Evolutionary conservation across 805 yeast species (phyloP).

Genomic region (Cyberlindnera nakhonratchasimensis): DNA sequence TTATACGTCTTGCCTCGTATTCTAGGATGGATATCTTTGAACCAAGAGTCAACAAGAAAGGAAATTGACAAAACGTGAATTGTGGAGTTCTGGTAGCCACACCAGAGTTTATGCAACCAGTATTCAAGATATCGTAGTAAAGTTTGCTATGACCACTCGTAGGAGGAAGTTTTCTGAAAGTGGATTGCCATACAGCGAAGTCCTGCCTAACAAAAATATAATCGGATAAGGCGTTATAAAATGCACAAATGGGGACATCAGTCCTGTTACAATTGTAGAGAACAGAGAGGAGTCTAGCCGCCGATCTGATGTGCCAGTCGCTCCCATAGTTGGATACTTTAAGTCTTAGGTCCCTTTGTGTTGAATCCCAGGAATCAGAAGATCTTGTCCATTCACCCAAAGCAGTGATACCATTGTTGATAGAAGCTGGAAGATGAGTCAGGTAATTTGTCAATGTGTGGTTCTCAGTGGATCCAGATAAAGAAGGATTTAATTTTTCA

Average conservation of each 20-base stretch:
- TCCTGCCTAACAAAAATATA: conserved; percentile 73
- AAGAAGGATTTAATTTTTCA: conserved; percentile 8
- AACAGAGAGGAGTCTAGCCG: conserved; percentile 54
- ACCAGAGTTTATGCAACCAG: conserved; percentile 8
- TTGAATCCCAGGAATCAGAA: background rate
- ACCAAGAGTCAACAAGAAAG: conserved; percentile 78
- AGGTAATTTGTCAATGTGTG: background rate
- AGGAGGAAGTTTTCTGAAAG: conserved; percentile 21
- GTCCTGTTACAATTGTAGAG: conserved; percentile 52
- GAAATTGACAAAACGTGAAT: conserved; percentile 76
- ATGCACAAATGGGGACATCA: conserved; percentile 30
- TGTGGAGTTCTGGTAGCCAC: conserved; percentile 16
- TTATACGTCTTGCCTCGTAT: conserved; percentile 72
- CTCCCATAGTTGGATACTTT: conserved; percentile 60
- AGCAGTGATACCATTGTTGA: conserved; percentile 2
- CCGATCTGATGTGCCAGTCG: conserved; percentile 79
- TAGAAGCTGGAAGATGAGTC: background rate
- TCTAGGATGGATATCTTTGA: conserved; percentile 78
- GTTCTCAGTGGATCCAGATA: background rate
- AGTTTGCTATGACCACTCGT: conserved; percentile 4
- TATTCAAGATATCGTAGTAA: conserved; percentile 16
- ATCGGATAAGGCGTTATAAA: conserved; percentile 82
- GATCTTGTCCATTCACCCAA: conserved; percentile 6
- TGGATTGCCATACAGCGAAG: conserved; percentile 76
- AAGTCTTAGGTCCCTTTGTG: conserved; percentile 31